Evolutionary conservation across 2,329 filamentous ascomycete genomes (phyloP).

Genomic region (Aspergillus clavatus): DNA sequence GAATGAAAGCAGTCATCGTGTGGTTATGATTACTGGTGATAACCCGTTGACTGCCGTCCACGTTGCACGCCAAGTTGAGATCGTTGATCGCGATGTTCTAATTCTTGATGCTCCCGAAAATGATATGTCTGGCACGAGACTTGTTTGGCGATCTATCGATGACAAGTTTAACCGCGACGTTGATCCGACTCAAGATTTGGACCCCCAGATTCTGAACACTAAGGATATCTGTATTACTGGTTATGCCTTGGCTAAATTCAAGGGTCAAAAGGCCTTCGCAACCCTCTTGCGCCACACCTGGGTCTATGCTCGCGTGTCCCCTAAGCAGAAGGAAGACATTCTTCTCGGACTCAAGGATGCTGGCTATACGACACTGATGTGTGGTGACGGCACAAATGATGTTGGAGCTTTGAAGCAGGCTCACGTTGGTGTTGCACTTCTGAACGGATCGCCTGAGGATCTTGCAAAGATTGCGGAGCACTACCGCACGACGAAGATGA

Average conservation of each 20-base stretch:
- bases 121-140: slow-evolving; percentile 69
- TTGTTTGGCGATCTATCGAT: slow-evolving; percentile 94
- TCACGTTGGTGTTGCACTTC: slow-evolving; percentile 89
- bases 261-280: slow-evolving; percentile 69
- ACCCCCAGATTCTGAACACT: slow-evolving; percentile 69
- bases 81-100: slow-evolving; percentile 90
- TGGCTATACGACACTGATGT: slow-evolving; percentile 98
- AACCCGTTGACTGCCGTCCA: slow-evolving; percentile 96
- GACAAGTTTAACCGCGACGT: slow-evolving; percentile 83
- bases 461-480: slow-evolving; percentile 89
- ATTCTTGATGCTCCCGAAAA: slow-evolving; percentile 94
- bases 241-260: slow-evolving; percentile 86
- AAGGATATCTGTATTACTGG: slow-evolving; percentile 97
- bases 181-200: slow-evolving; percentile 74
- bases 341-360: slow-evolving; percentile 92
- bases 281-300: slow-evolving; percentile 82
- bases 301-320: slow-evolving; percentile 97
- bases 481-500: slow-evolving; percentile 92
- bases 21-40: slow-evolving; percentile 98
- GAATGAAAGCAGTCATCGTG: slow-evolving; percentile 96
- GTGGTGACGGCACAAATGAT: slow-evolving; percentile 96
- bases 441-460: slow-evolving; percentile 91
- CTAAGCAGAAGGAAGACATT: slow-evolving; percentile 98
- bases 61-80: slow-evolving; percentile 91
- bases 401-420: slow-evolving; percentile 97